Evolutionary conservation across 1,284 basidiomycete genomes (phyloP).

Genomic region (Taiwanofungus camphoratus): DNA sequence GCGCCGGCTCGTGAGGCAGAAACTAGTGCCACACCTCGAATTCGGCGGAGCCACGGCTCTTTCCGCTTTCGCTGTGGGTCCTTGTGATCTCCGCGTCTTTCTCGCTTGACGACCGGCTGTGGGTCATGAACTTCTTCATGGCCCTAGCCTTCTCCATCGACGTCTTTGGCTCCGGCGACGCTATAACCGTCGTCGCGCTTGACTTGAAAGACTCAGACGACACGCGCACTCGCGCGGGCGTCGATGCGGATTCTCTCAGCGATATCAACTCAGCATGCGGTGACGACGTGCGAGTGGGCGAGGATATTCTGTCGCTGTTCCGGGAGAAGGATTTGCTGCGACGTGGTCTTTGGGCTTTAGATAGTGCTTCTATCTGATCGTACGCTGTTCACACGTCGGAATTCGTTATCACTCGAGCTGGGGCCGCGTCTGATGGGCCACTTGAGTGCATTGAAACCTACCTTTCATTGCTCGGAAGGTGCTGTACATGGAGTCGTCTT

Average conservation of each 20-base stretch:
- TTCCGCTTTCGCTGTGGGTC: conserved; percentile 20
- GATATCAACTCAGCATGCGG: conserved; percentile 10
- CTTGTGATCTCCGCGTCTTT: conserved; percentile 29
- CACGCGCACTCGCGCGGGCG: conserved; percentile 26
- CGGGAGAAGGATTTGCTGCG: conserved; percentile 67
- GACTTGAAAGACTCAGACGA: conserved; percentile 37
- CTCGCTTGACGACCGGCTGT: conserved; percentile 28
- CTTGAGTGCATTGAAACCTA: conserved; percentile 26
- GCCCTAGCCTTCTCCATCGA: conserved; percentile 56
- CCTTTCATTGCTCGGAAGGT: conserved; percentile 86
- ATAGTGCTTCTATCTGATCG: conserved; percentile 68
- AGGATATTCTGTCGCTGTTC: conserved; percentile 21
- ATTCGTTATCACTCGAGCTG: background rate
- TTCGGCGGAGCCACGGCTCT: conserved; percentile 20
- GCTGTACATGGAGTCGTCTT: conserved; percentile 80
- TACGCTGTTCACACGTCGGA: conserved; percentile 45
- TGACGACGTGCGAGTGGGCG: conserved; percentile 17
- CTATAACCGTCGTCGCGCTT: conserved; percentile 13
- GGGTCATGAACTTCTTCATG: conserved; percentile 46
- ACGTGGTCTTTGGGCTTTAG: conserved; percentile 49
- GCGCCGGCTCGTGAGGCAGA: conserved; percentile 8
- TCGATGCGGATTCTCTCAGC: conserved; percentile 9
- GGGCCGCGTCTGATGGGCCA: background rate
- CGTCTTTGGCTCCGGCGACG: conserved; percentile 33
- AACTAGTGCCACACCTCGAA: conserved; percentile 17